Percentiles rank a stretch among this genome's conserved stretches.
These are phyloP conservation scores for Rhodotorula glutinis DNA, from an alignment of 1,284 basidiomycete genomes.

Conservation along the genomic window DNA sequence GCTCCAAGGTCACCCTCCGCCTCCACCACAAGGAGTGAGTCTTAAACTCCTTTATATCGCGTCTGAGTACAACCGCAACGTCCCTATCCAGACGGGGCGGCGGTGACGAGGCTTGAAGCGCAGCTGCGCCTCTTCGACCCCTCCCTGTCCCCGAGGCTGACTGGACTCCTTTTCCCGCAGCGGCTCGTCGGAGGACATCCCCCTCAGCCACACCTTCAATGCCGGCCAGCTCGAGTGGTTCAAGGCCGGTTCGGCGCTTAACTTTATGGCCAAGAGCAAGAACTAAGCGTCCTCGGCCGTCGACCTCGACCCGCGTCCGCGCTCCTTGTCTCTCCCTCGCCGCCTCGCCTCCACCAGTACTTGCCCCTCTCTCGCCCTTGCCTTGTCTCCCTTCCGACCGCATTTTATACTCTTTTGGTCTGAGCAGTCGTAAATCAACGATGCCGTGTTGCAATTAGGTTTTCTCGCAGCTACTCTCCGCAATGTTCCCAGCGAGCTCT, in stretches of 20 bases:
- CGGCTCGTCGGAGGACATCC: conserved; percentile 38
- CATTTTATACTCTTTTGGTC: background rate
- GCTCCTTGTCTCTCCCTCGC: background rate
- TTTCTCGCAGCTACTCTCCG: background rate
- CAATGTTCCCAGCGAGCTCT: background rate
- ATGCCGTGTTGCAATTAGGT: conserved; percentile 4
- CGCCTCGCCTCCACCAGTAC: no score
- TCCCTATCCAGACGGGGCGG: no score
- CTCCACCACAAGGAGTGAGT: conserved; percentile 74
- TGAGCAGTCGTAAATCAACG: conserved; percentile 1
- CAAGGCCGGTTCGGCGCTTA: conserved; percentile 26
- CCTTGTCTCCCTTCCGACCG: background rate
- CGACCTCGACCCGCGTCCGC: background rate
- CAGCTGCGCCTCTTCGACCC: no score
- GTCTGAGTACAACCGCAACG: no score
- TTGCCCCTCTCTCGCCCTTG: background rate
- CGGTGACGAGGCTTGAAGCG: no score
- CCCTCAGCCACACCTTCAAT: conserved; percentile 43
- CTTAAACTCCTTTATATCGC: background rate
- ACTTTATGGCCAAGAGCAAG: background rate
- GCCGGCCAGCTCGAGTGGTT: conserved; percentile 40
- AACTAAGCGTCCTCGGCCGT: background rate
- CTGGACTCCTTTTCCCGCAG: background rate
- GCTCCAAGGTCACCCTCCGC: conserved; percentile 77
- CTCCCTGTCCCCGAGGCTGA: no score